phyloP scores from a whole-genome alignment of 202 grass and related monocot genomes.

The Setaria viridis region DNA sequence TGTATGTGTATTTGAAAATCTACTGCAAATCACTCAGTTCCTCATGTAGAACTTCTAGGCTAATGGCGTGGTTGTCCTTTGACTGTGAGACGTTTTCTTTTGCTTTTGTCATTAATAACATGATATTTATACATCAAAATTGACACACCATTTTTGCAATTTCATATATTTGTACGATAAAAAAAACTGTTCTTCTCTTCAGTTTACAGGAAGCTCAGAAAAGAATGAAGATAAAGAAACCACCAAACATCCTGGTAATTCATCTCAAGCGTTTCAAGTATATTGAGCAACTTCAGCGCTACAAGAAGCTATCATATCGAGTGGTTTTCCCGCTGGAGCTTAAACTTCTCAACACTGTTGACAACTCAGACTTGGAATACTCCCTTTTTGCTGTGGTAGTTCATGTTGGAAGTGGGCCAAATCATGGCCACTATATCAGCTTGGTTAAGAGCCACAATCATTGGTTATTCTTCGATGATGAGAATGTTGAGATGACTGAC shows the following conservation, averaged over 20 bases:
- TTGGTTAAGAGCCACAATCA: slow-evolving; percentile 96
- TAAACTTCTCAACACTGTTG: slow-evolving; percentile 82
- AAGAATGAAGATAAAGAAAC: slow-evolving; percentile 98
- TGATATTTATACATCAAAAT: neutral
- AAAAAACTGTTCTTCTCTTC: slow-evolving; percentile 36
- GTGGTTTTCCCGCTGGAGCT: slow-evolving; percentile 97
- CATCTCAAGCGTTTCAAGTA: slow-evolving; percentile 98
- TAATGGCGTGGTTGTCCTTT: neutral
- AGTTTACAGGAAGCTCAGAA: slow-evolving; percentile 99
- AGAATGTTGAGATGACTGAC: slow-evolving; percentile 95
- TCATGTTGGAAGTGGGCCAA: slow-evolving; percentile 91
- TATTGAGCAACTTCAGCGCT: slow-evolving; percentile 90
- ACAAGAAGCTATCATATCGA: slow-evolving; percentile 89
- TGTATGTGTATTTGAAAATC: slow-evolving; percentile 2
- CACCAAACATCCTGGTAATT: slow-evolving; percentile 92
- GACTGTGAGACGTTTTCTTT: neutral
- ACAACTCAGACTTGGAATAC: slow-evolving; percentile 88
- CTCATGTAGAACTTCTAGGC: slow-evolving; percentile 4
- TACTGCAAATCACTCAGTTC: neutral
- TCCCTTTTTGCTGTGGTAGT: slow-evolving; percentile 93
- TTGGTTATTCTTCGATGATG: slow-evolving; percentile 93
- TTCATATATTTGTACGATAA: slow-evolving; percentile 8
- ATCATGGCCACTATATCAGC: slow-evolving; percentile 96
- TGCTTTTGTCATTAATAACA: neutral
- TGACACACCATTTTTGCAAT: neutral